These are phyloP conservation scores for Fusarium citri DNA, from an alignment of 2,329 filamentous ascomycete species.

Conservation along the genomic window DNA sequence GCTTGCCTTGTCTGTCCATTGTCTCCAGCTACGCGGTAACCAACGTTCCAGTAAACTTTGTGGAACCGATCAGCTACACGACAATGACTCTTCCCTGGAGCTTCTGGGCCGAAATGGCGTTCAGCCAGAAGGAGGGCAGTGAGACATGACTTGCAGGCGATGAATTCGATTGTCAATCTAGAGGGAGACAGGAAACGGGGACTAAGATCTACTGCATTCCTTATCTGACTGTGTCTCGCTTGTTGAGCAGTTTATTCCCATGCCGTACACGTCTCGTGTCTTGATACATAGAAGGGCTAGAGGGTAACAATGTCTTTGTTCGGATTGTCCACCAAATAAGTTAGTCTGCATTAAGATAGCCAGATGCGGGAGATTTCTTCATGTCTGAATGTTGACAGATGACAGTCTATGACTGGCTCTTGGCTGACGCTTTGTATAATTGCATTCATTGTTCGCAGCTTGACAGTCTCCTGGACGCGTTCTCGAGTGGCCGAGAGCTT, in stretches of 20 bases:
- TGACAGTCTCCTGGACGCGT: conserved; percentile 10
- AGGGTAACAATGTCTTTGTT: conserved; percentile 30
- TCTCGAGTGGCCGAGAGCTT: conserved; percentile 18
- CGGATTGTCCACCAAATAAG: conserved; percentile 6
- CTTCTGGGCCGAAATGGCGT: conserved; percentile 24
- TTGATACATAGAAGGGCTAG: background rate
- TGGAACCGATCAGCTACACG: conserved; percentile 1
- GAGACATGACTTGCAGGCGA: conserved; percentile 26
- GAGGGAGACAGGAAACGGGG: conserved; percentile 8
- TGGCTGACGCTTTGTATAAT: background rate
- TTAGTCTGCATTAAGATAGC: conserved; percentile 13
- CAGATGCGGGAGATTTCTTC: conserved; percentile 15
- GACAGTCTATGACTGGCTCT: conserved; percentile 20
- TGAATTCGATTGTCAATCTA: conserved; percentile 8
- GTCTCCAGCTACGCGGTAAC: conserved; percentile 22
- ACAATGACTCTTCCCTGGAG: conserved; percentile 24
- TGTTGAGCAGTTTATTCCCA: conserved; percentile 12
- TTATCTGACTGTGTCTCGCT: conserved; percentile 14
- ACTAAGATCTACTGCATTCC: conserved; percentile 16
- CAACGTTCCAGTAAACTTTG: conserved; percentile 33
- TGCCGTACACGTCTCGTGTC: conserved; percentile 1
- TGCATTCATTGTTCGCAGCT: conserved; percentile 18
- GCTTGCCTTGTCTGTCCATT: conserved; percentile 10
- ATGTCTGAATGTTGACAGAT: background rate
- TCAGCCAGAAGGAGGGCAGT: background rate